Base-by-base conservation (phyloP, 1,139 yeast genomes). In the Yamadazyma jaroonii region DNA sequence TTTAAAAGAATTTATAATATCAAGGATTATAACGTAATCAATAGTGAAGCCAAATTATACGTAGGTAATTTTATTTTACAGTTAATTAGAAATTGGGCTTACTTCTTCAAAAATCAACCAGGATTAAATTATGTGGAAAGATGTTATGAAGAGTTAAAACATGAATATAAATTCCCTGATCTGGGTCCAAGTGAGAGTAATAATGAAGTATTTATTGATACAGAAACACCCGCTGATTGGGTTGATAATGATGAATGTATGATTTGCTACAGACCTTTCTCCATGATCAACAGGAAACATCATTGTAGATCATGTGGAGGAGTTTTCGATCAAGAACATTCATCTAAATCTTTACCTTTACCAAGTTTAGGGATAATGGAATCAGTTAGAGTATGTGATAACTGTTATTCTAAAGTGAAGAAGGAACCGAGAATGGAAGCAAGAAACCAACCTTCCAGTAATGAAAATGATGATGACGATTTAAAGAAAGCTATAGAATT, bases 281-380 rank as follows among this genome's bases (percentile, higher is more conserved):
- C 94, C 2, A 76, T 90, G 60, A 68, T 90, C 47, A 89, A 87
- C 57, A 73, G 99, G 52, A 89, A 92, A 56, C 99, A 92, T 59
- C 98, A 92, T 61, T 92, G 98, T 57, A 74, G 98, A 39, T 85
- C 95, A 36, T 92, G 99, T 62, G 99, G 99, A 20, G 97, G 97
- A 1, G 96, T 88, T 0, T 92, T 76, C 53, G 83, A 96, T 59
- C 92, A 86, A 47, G 75, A 78, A 15, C 95, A 92, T 59, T 88
- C 97, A 20, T 67, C 81, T 8, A 79, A 85, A 48, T 72, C 63
- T 38, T 66, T 79, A 29, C 81, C 92, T 6, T 67, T 94, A 43
- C 94, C 95, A 0, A 83, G 84, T 36, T 70, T 86, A 41, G 99
- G 99, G 1, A 88, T 94, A 35, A 78, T 76, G 49, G 88, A 84